Base-by-base conservation (phyloP, 2,329 filamentous ascomycete genomes). In the Coniella lustricola region DNA sequence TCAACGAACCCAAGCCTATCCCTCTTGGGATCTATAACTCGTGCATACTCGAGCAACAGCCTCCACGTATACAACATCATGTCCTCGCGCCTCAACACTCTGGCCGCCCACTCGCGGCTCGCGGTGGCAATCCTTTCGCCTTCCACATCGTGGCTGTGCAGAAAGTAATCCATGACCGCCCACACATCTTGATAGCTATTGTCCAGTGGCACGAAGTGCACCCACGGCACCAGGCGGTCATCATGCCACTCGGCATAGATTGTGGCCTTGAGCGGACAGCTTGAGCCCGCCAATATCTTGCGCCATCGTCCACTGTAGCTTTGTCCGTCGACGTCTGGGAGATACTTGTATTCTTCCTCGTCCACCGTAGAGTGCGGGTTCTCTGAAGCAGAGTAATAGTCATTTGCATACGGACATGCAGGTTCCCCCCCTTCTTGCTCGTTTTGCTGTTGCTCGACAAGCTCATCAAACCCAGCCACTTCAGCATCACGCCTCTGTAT, bases 211-310 rank as follows among this genome's bases (percentile, higher is more conserved):
- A 82, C 77, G 57, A 85, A 89, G 64, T 90, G 85, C 54, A 76
- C 68, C 85, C 85, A 90, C 0, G 83, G 78, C 14, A 79, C 66
- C 0, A 89, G 69, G 4, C 85, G 74, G 39, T 77, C 74, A 60
- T 88, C 84, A 60, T 88, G 84, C 85, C 85, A 89, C 62, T 89
- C 85, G 10, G 77, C 69, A 61, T 85, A 89, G 38, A 88, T 72
- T 3, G 84, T 87, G 12, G 80, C 76, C 65, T 89, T 89, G 60
- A 89, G 76, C 1, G 82, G 81, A 33, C 85, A 63, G 42, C 76
- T 81, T 1, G 77, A 84, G 34, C 77, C 82, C 20, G 74, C 70
- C 12, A 89, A 66, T 56, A 87, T 83, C 0, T 73, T 74, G 40
- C 76, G 73, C 64, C 78, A 85, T 16, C 81, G 73, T 4, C 77